Conservation (phyloP, 2,329 filamentous ascomycete species). For the Penicillium sp. region DNA sequence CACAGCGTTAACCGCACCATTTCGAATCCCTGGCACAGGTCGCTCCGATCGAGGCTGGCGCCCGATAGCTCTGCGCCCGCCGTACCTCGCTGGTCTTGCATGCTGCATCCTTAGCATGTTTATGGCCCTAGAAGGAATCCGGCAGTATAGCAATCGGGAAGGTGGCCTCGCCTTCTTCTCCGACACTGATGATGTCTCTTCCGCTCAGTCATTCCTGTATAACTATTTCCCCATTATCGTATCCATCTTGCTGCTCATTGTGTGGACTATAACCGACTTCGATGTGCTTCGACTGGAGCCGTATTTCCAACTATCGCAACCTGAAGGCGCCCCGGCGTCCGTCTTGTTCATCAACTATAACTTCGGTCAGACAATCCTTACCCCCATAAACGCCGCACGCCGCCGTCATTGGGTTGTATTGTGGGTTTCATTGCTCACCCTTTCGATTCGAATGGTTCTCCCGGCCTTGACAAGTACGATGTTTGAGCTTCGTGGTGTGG, state of each 20-base stretch:
- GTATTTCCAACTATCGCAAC: conserved; percentile 44
- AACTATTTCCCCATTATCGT: conserved; percentile 46
- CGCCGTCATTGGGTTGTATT: conserved; percentile 35
- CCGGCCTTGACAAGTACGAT: conserved; percentile 35
- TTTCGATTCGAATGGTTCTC: conserved; percentile 34
- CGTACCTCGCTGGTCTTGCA: conserved; percentile 28
- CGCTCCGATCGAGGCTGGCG: conserved; percentile 28
- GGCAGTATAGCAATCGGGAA: conserved; percentile 29
- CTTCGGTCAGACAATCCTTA: conserved; percentile 37
- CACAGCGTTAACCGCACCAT: conserved; percentile 13
- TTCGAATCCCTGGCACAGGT: conserved; percentile 2
- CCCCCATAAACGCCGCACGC: conserved; percentile 32
- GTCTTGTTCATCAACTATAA: conserved; percentile 40
- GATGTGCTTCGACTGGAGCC: conserved; percentile 53
- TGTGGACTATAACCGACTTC: conserved; percentile 52
- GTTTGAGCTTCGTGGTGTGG: conserved; percentile 32
- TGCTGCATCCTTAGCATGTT: conserved; percentile 25
- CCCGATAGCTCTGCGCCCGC: conserved; percentile 33
- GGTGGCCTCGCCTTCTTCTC: conserved; percentile 32
- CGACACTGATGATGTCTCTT: conserved; percentile 30
- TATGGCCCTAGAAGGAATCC: conserved; percentile 28
- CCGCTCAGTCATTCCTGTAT: conserved; percentile 32
- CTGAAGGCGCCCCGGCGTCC: conserved; percentile 33
- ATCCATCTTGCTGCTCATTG: conserved; percentile 47
- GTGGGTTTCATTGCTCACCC: conserved; percentile 31